phyloP scores from a whole-genome alignment of 257 asterid genomes.

The Thymus quinquecostatus region DNA sequence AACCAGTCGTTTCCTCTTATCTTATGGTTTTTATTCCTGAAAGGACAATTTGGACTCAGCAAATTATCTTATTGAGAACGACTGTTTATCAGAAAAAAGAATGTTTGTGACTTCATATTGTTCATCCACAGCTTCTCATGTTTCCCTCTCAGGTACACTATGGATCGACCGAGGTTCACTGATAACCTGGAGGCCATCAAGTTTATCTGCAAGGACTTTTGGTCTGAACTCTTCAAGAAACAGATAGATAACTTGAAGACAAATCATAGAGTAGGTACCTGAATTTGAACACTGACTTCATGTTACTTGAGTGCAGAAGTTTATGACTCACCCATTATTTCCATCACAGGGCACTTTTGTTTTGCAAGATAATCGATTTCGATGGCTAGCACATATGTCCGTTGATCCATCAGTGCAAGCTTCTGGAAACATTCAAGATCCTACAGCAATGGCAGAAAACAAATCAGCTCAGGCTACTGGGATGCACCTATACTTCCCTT shows the following conservation, averaged over 20 bases:
- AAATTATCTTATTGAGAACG: neutral
- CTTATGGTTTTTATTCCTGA: constrained; percentile 3
- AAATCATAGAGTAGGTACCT: constrained; percentile 82
- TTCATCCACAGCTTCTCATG: neutral
- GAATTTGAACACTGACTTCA: constrained; percentile 13
- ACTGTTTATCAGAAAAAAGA: neutral
- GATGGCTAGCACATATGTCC: constrained; percentile 90
- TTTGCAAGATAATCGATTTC: constrained; percentile 87
- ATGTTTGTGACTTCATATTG: constrained; percentile 6
- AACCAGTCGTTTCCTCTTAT: neutral
- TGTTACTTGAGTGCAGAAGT: constrained; percentile 18
- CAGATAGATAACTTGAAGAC: constrained; percentile 98
- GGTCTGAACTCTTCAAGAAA: constrained; percentile 98
- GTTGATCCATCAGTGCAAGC: constrained; percentile 74
- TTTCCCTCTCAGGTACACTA: constrained; percentile 66
- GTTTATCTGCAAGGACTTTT: constrained; percentile 97
- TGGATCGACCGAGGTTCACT: constrained; percentile 92
- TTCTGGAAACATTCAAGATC: constrained; percentile 84
- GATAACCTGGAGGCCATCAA: constrained; percentile 96
- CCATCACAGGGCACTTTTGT: constrained; percentile 85
- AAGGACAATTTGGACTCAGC: neutral
- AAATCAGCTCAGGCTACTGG: constrained; percentile 84
- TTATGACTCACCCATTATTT: constrained; percentile 25
- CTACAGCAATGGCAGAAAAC: constrained; percentile 89
- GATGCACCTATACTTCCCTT: constrained; percentile 96